phyloP scores from a whole-genome alignment of 2,329 filamentous ascomycete species.

The Fusarium sp. region DNA sequence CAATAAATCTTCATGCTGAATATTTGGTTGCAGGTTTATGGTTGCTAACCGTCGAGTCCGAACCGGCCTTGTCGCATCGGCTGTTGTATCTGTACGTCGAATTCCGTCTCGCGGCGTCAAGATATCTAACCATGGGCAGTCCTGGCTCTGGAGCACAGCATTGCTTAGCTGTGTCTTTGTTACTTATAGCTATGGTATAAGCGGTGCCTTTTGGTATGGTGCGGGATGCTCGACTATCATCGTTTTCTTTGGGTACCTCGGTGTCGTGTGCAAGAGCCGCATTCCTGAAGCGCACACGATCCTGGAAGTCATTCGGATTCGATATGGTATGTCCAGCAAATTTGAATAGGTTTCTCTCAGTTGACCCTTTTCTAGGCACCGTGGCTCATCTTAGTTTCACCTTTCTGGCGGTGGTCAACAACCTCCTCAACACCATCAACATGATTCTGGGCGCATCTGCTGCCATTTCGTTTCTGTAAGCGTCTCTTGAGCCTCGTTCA shows the following conservation, averaged over 20 bases:
- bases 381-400: slow-evolving; percentile 81
- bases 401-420: slow-evolving; percentile 83
- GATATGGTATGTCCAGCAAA: slow-evolving; percentile 63
- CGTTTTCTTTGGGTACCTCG: slow-evolving; percentile 86
- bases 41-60: slow-evolving; percentile 20
- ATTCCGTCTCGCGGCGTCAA: neutral
- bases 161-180: slow-evolving; percentile 21
- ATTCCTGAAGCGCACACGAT: slow-evolving; percentile 88
- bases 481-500: neutral
- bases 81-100: slow-evolving; percentile 15
- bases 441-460: slow-evolving; percentile 79
- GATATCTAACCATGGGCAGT: slow-evolving; percentile 5
- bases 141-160: slow-evolving; percentile 26
- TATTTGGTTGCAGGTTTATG: slow-evolving; percentile 9
- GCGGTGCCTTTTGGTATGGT: slow-evolving; percentile 21
- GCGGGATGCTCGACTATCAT: slow-evolving; percentile 58
- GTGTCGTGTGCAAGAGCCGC: slow-evolving; percentile 86
- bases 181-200: slow-evolving; percentile 23
- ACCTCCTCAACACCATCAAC: slow-evolving; percentile 89
- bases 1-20: neutral
- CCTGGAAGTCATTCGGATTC: slow-evolving; percentile 82
- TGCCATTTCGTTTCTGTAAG: slow-evolving; percentile 61
- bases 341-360: no score
- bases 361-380: slow-evolving; percentile 56
- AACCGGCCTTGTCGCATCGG: slow-evolving; percentile 19